A percentile compares a stretch with the other conserved stretches of the same genome.
Conservation (phyloP, 352 stramenopile species). For the Globisporangium viniferum region DNA sequence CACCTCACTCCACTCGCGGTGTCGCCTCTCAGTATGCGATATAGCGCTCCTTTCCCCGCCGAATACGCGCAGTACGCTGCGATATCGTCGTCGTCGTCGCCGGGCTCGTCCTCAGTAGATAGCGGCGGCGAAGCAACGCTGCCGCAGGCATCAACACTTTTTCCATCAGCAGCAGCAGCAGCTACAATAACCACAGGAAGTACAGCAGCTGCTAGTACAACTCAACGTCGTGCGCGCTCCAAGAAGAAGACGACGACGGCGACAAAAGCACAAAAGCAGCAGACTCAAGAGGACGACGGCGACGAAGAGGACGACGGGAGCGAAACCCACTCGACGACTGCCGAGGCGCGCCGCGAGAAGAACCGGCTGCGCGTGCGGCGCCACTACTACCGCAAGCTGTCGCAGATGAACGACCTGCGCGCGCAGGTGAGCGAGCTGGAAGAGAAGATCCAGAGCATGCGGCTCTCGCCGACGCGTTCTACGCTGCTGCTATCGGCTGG, state of each 20-base stretch:
- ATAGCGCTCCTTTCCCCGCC: neutral
- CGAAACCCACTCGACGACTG: neutral
- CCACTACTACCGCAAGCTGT: constrained; percentile 21
- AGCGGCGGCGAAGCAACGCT: constrained; percentile 9
- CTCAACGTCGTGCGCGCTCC: neutral
- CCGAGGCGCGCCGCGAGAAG: constrained; percentile 16
- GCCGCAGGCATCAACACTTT: neutral
- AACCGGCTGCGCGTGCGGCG: constrained; percentile 22
- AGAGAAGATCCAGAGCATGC: constrained; percentile 11
- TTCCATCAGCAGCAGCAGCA: neutral
- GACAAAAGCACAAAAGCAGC: neutral
- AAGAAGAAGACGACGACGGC: neutral
- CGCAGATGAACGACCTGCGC: constrained; percentile 21
- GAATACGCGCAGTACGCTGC: constrained; percentile 1
- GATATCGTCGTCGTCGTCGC: constrained; percentile 11
- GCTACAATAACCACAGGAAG: neutral
- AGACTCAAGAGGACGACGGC: neutral
- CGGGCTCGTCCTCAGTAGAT: constrained; percentile 11
- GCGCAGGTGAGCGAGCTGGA: constrained; percentile 18
- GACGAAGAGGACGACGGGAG: neutral
- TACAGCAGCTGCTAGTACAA: neutral
- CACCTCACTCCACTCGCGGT: neutral
- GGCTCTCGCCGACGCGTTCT: neutral
- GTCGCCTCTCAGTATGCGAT: neutral
- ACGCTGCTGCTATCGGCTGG: neutral